Evolutionary conservation across 805 yeast genomes (phyloP).

Genomic region (Jamesozyma piceae): DNA sequence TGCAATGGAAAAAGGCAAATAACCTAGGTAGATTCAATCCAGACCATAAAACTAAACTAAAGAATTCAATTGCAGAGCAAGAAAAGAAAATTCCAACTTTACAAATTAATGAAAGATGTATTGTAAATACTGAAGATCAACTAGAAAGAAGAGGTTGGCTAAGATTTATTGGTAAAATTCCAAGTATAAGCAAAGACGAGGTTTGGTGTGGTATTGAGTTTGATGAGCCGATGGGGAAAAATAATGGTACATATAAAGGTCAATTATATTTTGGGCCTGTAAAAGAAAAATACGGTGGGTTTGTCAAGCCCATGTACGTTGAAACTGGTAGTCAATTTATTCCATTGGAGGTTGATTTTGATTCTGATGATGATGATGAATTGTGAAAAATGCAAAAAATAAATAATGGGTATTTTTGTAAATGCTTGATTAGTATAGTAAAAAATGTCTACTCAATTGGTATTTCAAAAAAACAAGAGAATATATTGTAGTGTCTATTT

Average conservation of each 20-base stretch:
- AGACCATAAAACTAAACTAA: conserved; percentile 28
- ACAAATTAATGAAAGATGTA: conserved; percentile 45
- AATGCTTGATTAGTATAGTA: no score
- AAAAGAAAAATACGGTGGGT: conserved; percentile 55
- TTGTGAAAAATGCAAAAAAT: no score
- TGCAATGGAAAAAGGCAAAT: conserved; percentile 65
- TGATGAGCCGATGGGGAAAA: conserved; percentile 80
- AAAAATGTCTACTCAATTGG: no score
- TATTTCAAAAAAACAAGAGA: no score
- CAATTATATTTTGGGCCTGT: conserved; percentile 48
- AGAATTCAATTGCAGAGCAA: conserved; percentile 20
- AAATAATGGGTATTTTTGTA: no score
- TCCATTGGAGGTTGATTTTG: conserved; percentile 36
- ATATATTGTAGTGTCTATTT: no score
- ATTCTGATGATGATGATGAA: no score
- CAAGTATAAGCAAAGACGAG: conserved; percentile 40
- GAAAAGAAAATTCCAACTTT: conserved; percentile 30
- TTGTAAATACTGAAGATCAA: conserved; percentile 24
- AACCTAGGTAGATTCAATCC: conserved; percentile 69
- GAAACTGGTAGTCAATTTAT: conserved; percentile 50
- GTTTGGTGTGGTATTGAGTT: conserved; percentile 80
- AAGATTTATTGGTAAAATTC: conserved; percentile 57
- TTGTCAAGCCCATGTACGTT: conserved; percentile 60
- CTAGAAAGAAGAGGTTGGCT: conserved; percentile 57
- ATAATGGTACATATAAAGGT: conserved; percentile 68